Base-by-base conservation (phyloP, 495 filamentous ascomycete genomes). In the Immersiella caudata region DNA sequence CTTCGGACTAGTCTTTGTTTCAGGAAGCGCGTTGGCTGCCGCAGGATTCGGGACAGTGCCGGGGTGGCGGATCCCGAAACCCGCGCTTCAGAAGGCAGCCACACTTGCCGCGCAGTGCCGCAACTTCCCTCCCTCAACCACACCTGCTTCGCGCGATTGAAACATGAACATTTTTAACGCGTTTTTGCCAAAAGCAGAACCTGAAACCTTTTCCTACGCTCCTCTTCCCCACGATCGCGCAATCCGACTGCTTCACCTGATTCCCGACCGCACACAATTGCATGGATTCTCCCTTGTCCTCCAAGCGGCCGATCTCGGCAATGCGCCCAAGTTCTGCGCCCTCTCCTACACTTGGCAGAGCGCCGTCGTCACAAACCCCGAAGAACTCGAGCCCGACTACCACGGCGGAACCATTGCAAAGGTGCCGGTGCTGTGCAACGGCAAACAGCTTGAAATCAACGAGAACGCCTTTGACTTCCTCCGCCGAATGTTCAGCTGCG, bases 311-410 rank as follows among this genome's bases (percentile, higher is more conserved):
- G 56, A 20, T 25, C 24, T 59, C 24, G 56, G 33, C 22, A 20
- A 27, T 16, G 25, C 56, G 1, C 26, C 56, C 24, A 22, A 22
- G 12, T 59, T 59, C 25, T 59, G 56, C 26, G 56, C 56, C 26
- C 56, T 33, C 22, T 59, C 56, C 22, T 59, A 59, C 56, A 59
- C 56, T 7, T 59, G 56, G 56, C 56, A 59, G 56, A 2, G 21
- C 24, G 24, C 56, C 56, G 11, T 59, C 25, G 26, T 59, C 4
- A 26, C 4, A 14, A 11, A 6, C 6, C 20, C 52, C n/a, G 40
- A 5, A 12, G 40, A 46, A 18, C 40, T 46, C 16, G 11, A 46
- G 40, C 40, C 40, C 40, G 16, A 46, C 11, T 46, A 14, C 16
- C 11, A 12, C 33, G 33, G 40, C 40, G 40, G 8, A 8, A 2